Conservation (phyloP, 306 rosid species). For the Acmispon strigosus region DNA sequence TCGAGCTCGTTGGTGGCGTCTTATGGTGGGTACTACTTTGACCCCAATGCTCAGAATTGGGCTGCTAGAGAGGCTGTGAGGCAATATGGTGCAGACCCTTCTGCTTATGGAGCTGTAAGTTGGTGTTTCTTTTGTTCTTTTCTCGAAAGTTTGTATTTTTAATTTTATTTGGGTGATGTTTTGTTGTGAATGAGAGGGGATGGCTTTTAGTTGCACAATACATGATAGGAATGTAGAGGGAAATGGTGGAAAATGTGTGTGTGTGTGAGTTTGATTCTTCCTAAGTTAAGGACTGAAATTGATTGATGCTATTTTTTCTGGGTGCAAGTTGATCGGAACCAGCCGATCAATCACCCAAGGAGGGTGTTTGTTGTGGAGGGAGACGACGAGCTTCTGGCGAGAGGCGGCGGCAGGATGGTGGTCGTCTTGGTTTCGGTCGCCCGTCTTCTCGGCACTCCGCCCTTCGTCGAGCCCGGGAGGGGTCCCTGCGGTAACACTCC, state of each 20-base stretch:
- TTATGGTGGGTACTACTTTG: conserved; percentile 12
- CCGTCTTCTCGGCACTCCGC: too few relatives aligned
- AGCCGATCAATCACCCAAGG: too few relatives aligned
- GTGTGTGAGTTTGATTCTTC: not conserved
- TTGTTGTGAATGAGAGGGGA: not conserved
- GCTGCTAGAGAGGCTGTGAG: conserved; percentile 30
- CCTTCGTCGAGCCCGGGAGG: too few relatives aligned
- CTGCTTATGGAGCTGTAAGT: conserved; percentile 21
- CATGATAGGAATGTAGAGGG: not conserved
- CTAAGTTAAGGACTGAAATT: not conserved
- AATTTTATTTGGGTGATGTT: not conserved
- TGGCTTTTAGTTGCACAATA: not conserved
- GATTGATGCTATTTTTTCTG: not conserved
- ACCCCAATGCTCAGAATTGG: conserved; percentile 24
- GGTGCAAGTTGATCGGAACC: too few relatives aligned
- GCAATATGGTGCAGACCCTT: conserved; percentile 26
- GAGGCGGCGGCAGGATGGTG: too few relatives aligned
- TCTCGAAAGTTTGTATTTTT: not conserved
- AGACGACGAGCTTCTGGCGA: too few relatives aligned
- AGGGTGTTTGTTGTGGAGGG: too few relatives aligned
- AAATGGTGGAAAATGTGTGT: not conserved
- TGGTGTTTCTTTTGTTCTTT: not conserved
- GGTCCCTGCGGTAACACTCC: too few relatives aligned
- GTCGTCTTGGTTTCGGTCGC: too few relatives aligned
- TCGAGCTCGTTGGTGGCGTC: not conserved